These are phyloP conservation scores for Suillus occidentalis DNA, from an alignment of 768 basidiomycete genomes.

Conservation along the genomic window DNA sequence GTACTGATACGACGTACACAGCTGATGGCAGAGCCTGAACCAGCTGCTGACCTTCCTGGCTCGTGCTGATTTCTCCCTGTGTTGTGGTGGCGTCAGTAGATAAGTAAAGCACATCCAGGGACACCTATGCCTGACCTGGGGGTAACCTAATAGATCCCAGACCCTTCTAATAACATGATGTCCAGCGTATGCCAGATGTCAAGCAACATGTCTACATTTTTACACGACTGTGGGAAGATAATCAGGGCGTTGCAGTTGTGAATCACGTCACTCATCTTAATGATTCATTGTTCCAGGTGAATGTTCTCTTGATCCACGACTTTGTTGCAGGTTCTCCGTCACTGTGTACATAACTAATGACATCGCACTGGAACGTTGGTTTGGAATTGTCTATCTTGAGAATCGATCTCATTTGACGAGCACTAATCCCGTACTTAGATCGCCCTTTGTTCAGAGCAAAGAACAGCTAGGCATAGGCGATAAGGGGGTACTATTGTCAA, in stretches of 20 bases:
- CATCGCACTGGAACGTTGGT: background rate
- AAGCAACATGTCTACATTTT: background rate
- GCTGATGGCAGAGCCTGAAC: constrained; percentile 60
- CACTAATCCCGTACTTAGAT: background rate
- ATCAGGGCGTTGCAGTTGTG: background rate
- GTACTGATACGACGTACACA: constrained; percentile 26
- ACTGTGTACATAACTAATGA: background rate
- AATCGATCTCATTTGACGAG: background rate
- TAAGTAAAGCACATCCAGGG: background rate
- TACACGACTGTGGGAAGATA: constrained; percentile 4
- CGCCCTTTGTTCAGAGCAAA: background rate
- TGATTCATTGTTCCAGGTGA: background rate
- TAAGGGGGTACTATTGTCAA: constrained; percentile 27
- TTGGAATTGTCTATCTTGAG: background rate
- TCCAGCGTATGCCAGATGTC: background rate
- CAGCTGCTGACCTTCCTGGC: constrained; percentile 39
- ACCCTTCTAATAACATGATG: background rate
- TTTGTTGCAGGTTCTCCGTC: background rate
- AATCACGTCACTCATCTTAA: background rate
- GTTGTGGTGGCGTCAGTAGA: background rate
- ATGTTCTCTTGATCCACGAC: constrained; percentile 1
- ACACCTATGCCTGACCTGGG: background rate
- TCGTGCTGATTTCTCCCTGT: constrained; percentile 21
- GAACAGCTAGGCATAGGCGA: constrained; percentile 16
- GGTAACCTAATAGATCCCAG: background rate